A percentile compares a stretch with the other conserved stretches of the same genome.
Evolutionary conservation across 176 grass and related monocot species (phyloP).

Genomic region (Dactylis glomerata): DNA sequence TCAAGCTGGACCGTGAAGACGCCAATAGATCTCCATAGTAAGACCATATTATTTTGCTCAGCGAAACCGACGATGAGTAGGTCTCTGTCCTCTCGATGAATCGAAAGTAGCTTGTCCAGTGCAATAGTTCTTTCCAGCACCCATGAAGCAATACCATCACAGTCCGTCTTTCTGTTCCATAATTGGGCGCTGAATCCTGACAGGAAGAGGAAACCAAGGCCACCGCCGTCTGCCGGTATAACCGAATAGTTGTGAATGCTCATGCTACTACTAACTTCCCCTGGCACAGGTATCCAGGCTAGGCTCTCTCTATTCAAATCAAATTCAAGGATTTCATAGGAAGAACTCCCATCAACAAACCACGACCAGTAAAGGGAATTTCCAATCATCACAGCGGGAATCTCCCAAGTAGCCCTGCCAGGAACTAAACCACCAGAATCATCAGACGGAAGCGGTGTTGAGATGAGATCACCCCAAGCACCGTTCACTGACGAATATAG

Average conservation of each 20-base stretch:
- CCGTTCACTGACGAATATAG: not conserved
- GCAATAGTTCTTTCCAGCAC: not conserved
- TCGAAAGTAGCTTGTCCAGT: not conserved
- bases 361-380: not conserved
- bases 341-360: not conserved
- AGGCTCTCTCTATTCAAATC: not conserved
- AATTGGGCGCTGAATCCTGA: not conserved
- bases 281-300: not conserved
- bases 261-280: not conserved
- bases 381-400: not conserved
- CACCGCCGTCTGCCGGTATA: not conserved
- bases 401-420: not conserved
- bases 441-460: not conserved
- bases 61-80: not conserved
- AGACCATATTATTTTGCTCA: not conserved
- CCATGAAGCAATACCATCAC: conserved; percentile 10
- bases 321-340: not conserved
- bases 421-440: not conserved
- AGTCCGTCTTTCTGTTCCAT: not conserved
- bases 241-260: not conserved
- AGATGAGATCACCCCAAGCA: not conserved
- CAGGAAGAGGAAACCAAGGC: not conserved
- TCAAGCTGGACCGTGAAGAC: not conserved
- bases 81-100: not conserved
- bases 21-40: not conserved